Conservation (phyloP, 2,329 filamentous ascomycete species). For the Pseudogymnoascus verrucosus region DNA sequence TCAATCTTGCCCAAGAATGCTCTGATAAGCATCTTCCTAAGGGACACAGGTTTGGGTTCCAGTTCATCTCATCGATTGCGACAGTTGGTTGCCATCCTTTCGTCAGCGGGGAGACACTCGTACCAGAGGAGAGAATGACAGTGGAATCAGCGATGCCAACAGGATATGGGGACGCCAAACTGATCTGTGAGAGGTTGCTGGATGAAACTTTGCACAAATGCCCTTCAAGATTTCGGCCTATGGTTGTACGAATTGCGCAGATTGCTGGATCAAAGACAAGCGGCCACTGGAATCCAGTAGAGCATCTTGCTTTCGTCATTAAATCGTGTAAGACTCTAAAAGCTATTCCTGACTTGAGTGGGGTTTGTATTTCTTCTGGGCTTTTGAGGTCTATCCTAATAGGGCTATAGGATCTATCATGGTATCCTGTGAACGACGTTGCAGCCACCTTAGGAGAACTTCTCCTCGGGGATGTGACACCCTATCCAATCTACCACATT, state of each 20-base stretch:
- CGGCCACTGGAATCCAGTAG: constrained; percentile 47
- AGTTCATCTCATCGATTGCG: constrained; percentile 37
- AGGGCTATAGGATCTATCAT: too few species aligned
- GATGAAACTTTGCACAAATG: constrained; percentile 38
- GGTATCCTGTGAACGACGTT: too few species aligned
- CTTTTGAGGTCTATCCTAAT: too few species aligned
- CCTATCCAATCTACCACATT: too few species aligned
- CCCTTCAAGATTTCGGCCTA: constrained; percentile 34
- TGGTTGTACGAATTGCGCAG: constrained; percentile 41
- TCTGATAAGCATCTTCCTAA: too few species aligned
- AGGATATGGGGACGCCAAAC: constrained; percentile 48
- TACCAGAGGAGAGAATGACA: constrained; percentile 33
- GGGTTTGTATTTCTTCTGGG: too few species aligned
- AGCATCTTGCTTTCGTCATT: constrained; percentile 43
- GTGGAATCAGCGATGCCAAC: constrained; percentile 35
- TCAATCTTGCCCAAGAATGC: constrained; percentile 14
- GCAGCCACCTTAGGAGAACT: too few species aligned
- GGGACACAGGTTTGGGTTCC: constrained; percentile 18
- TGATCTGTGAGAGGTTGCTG: constrained; percentile 41
- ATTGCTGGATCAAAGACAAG: constrained; percentile 41
- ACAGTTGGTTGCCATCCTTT: constrained; percentile 14
- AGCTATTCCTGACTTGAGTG: constrained; percentile 32
- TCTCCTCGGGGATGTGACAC: too few species aligned
- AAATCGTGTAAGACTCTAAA: constrained; percentile 41
- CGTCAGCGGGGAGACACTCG: too few species aligned